Conservation (phyloP, 768 basidiomycete genomes). For the Termitomyces sp. region DNA sequence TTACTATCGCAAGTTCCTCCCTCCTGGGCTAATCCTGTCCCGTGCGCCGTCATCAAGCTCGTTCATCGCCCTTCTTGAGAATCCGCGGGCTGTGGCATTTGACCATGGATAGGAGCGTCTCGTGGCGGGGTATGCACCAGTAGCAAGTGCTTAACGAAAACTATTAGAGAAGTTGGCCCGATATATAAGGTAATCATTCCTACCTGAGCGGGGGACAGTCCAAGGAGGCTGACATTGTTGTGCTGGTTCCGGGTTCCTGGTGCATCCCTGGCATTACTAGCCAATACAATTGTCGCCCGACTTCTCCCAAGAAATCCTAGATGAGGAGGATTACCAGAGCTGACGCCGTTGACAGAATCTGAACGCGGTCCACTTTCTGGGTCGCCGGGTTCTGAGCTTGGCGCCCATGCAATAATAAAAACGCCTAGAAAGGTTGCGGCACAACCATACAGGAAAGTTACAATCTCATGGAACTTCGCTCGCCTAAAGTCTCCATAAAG, state of each 20-base stretch:
- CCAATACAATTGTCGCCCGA: conserved; percentile 47
- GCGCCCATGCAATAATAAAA: conserved; percentile 78
- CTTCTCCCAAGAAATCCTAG: conserved; percentile 37
- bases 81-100: conserved; percentile 2
- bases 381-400: conserved; percentile 30
- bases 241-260: conserved; percentile 50
- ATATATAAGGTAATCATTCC: conserved; percentile 12
- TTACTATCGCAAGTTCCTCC: conserved; percentile 25
- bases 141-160: conserved; percentile 49
- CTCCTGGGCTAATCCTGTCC: conserved; percentile 5
- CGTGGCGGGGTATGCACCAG: conserved; percentile 66
- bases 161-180: too few relatives aligned
- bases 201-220: conserved; percentile 76
- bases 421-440: conserved; percentile 89
- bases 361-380: conserved; percentile 27
- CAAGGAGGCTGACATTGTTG: conserved; percentile 61
- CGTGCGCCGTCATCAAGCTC: conserved; percentile 26
- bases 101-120: conserved; percentile 38
- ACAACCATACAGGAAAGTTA: conserved; percentile 86
- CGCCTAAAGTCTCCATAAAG: conserved; percentile 92
- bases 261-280: conserved; percentile 42
- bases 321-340: conserved; percentile 23
- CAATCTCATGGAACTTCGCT: conserved; percentile 75
- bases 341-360: conserved; percentile 19
- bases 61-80: neutral